phyloP scores from a whole-genome alignment of 495 filamentous ascomycete species.

The Entonaema liquescens region DNA sequence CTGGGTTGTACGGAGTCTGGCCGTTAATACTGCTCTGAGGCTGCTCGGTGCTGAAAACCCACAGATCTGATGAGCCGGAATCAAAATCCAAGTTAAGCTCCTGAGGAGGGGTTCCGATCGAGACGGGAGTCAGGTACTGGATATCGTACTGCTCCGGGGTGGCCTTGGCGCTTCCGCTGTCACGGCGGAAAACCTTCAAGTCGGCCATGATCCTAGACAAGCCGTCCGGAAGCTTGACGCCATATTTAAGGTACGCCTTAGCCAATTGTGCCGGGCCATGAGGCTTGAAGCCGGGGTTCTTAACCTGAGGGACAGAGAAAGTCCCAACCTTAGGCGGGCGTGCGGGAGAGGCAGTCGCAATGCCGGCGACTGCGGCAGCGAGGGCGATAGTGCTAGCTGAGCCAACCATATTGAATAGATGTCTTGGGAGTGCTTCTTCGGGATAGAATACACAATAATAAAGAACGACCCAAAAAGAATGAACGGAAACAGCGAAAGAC shows the following conservation, averaged over 20 bases:
- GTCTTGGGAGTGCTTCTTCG: neutral
- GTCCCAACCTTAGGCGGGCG: conserved; percentile 32
- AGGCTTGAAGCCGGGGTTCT: conserved; percentile 51
- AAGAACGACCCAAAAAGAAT: neutral
- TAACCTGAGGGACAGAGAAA: conserved; percentile 42
- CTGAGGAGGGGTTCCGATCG: conserved; percentile 61
- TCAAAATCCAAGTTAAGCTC: conserved; percentile 72
- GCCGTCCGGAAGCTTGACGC: conserved; percentile 49
- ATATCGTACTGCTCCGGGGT: conserved; percentile 64
- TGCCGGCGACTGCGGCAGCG: conserved; percentile 35
- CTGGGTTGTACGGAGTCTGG: conserved; percentile 61
- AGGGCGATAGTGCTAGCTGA: conserved; percentile 31
- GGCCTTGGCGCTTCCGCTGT: conserved; percentile 58
- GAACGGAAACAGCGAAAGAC: conserved; percentile 30
- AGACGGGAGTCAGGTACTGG: conserved; percentile 71
- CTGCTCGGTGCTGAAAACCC: conserved; percentile 48
- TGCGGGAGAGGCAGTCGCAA: conserved; percentile 37
- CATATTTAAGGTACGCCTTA: conserved; percentile 67
- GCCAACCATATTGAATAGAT: conserved; percentile 35
- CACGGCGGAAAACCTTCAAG: conserved; percentile 45
- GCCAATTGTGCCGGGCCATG: conserved; percentile 64
- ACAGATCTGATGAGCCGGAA: conserved; percentile 78
- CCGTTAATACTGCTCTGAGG: conserved; percentile 59
- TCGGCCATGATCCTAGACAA: conserved; percentile 47
- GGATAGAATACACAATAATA: conserved; percentile 20